Evolutionary conservation across 2,329 filamentous ascomycete genomes (phyloP), one percentile per base, ranked within the genome.

Genomic region (Diaporthe sp.): DNA sequence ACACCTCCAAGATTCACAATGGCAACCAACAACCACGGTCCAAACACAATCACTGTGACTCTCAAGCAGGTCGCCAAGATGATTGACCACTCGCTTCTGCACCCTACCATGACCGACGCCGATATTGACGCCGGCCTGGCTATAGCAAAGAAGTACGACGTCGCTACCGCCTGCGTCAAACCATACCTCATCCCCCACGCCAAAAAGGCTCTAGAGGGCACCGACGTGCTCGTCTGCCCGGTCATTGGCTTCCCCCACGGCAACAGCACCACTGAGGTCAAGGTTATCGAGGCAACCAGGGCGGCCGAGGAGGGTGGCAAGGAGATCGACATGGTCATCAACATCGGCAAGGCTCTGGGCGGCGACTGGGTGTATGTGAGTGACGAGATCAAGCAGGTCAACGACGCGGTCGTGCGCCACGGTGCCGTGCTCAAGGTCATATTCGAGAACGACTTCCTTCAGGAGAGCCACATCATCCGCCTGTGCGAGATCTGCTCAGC

Each of bases 161-260:
- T 91, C 25, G 89, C 89, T 0, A 87, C 89, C 0, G 90, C 89
- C 31, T 92, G 90, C 79, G 80, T 92, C 34, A 92, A 92, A 77
- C 89, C 90, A 17, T 92, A 91, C 81, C 79, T 81, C 13, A 87
- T 92, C 4, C 84, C 88, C 19, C 25, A 19, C 19, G 68, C 0
- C 80, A 87, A 8, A 90, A 89, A 44, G 5, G 81, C 85, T 1
- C 88, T 92, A 0, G 83, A 84, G 25, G 89, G 86, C 9, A 85
- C 84, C 2, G 82, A 82, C 59, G 90, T 92, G 7, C 78, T 83
- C 2, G 80, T 92, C 42, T 92, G 90, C 78, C 84, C 90, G 1
- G 91, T 92, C 46, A 87, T 92, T 76, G 90, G 90, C 37, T 92
- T 92, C 77, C 91, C 91, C 0, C 88, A 91, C 78, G 90, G 91